These are phyloP conservation scores for thale cress (Arabidopsis thaliana) DNA, from an alignment of 345 rosid species.

Conservation along the genomic window DNA sequence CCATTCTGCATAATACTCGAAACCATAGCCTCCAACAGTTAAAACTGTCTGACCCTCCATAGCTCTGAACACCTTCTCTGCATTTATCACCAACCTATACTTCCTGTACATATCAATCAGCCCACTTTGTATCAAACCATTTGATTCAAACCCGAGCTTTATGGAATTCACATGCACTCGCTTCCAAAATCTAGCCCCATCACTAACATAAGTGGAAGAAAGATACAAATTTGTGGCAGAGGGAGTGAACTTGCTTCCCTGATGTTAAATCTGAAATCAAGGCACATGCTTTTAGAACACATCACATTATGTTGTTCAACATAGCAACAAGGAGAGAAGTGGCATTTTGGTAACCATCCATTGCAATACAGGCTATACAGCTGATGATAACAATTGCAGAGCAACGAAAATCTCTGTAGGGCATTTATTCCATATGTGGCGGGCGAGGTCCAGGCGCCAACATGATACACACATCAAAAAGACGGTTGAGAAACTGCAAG, in stretches of 20 bases:
- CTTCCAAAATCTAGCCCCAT: slow-evolving; percentile 48
- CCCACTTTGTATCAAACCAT: slow-evolving; percentile 48
- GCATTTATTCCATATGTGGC: too few relatives aligned
- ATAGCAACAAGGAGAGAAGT: neutral
- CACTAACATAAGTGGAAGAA: slow-evolving; percentile 1
- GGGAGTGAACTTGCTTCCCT: neutral
- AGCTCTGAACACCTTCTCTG: slow-evolving; percentile 48
- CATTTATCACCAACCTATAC: slow-evolving; percentile 50
- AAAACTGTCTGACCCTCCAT: slow-evolving; percentile 19
- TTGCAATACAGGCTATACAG: neutral
- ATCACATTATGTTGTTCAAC: too few relatives aligned
- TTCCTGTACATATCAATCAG: slow-evolving; percentile 59
- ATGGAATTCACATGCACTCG: slow-evolving; percentile 56
- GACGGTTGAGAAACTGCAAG: neutral
- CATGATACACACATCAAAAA: too few relatives aligned
- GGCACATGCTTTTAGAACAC: too few relatives aligned
- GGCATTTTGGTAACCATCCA: neutral
- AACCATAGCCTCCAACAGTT: slow-evolving; percentile 53
- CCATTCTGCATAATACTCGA: slow-evolving; percentile 48
- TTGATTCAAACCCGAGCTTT: slow-evolving; percentile 54
- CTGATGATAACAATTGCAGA: too few relatives aligned
- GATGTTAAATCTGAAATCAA: too few relatives aligned
- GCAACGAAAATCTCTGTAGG: neutral
- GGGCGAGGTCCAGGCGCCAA: neutral
- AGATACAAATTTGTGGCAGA: neutral